A percentile compares a stretch with the other conserved stretches of the same genome.
Evolutionary conservation across 2,329 filamentous ascomycete genomes (phyloP).

Genomic region (Akanthomyces uredinophilus): DNA sequence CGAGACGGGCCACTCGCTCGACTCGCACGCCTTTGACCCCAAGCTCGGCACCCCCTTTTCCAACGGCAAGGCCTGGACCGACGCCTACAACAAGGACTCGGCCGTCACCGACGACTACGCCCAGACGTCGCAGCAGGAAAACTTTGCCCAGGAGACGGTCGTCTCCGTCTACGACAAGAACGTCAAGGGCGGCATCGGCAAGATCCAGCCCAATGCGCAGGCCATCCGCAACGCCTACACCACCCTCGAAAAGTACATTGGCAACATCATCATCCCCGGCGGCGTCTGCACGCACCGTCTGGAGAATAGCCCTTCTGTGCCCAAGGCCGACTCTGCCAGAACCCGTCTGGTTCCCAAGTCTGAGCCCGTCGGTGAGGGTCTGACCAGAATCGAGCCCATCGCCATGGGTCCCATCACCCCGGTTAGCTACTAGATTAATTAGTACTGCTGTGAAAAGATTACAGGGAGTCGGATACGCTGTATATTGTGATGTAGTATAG

Average conservation of each 20-base stretch:
- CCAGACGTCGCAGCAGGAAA: conserved; percentile 19
- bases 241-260: conserved; percentile 13
- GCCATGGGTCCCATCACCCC: conserved; percentile 7
- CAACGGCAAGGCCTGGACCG: conserved; percentile 18
- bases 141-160: conserved; percentile 23
- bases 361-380: not conserved
- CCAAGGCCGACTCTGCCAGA: conserved; percentile 11
- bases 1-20: conserved; percentile 20
- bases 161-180: conserved; percentile 22
- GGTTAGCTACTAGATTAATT: not conserved
- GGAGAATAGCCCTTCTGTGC: conserved; percentile 14
- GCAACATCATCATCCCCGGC: conserved; percentile 12
- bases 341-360: not conserved
- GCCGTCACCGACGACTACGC: conserved; percentile 18
- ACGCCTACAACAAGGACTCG: conserved; percentile 18
- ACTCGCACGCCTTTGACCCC: conserved; percentile 19
- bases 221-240: conserved; percentile 15
- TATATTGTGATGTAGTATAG: not conserved
- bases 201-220: conserved; percentile 20
- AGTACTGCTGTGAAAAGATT: not conserved
- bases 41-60: conserved; percentile 18
- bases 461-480: not conserved
- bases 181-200: conserved; percentile 21
- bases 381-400: conserved; percentile 8
- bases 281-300: conserved; percentile 15